These are phyloP conservation scores for Populus tremula DNA, from an alignment of 345 rosid species.

Conservation along the genomic window DNA sequence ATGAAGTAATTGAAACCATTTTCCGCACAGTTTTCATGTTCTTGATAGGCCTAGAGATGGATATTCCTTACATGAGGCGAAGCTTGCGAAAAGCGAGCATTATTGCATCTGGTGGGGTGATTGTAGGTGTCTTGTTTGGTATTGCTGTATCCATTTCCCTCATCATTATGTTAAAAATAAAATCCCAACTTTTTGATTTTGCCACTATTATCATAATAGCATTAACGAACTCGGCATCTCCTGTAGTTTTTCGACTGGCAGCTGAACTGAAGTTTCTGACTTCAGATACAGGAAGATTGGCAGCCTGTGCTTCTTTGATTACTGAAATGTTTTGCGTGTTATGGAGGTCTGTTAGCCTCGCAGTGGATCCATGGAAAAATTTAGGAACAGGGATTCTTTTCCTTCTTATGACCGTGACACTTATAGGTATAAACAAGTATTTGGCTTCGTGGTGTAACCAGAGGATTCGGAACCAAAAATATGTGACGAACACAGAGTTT, in stretches of 20 bases:
- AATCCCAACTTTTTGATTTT: slow-evolving; percentile 14
- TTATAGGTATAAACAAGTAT: slow-evolving; percentile 43
- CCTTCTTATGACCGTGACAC: slow-evolving; percentile 24
- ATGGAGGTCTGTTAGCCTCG: slow-evolving; percentile 23
- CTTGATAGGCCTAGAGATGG: slow-evolving; percentile 70
- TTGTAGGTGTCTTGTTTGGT: slow-evolving; percentile 39
- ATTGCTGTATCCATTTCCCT: slow-evolving; percentile 36
- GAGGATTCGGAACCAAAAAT: slow-evolving; percentile 56
- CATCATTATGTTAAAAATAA: slow-evolving; percentile 23
- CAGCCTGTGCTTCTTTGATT: slow-evolving; percentile 50
- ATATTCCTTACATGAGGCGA: slow-evolving; percentile 48
- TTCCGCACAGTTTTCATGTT: slow-evolving; percentile 69
- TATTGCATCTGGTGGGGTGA: slow-evolving; percentile 46
- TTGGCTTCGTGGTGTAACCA: slow-evolving; percentile 55
- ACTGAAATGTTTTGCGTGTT: slow-evolving; percentile 52
- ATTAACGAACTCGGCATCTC: slow-evolving; percentile 67
- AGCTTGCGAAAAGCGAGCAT: slow-evolving; percentile 44
- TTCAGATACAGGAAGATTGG: slow-evolving; percentile 63
- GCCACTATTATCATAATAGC: slow-evolving; percentile 34
- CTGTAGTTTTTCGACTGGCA: slow-evolving; percentile 55
- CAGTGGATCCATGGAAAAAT: slow-evolving; percentile 21
- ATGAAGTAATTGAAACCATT: slow-evolving; percentile 41
- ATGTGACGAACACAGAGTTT: slow-evolving; percentile 57
- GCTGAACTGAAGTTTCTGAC: slow-evolving; percentile 70
- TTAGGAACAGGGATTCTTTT: slow-evolving; percentile 28